Conservation (phyloP, 1,284 basidiomycete species). For the Ceratobasidium papillatum region DNA sequence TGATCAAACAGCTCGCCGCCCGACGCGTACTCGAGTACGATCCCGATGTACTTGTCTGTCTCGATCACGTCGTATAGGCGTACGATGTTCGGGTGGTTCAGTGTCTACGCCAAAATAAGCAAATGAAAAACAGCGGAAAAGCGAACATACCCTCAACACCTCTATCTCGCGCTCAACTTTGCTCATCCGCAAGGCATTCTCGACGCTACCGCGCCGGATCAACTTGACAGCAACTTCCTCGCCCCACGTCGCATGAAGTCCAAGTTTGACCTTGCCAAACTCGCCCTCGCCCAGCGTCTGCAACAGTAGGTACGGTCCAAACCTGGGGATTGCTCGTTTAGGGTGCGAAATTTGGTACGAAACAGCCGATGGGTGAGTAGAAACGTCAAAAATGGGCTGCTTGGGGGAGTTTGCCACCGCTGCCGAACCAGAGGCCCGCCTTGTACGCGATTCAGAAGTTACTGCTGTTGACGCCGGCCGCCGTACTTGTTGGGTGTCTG, state of each 20-base stretch:
- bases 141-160: conserved; percentile 81
- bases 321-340: conserved; percentile 85
- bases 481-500: conserved; percentile 11
- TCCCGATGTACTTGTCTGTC: conserved; percentile 99
- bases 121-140: conserved; percentile 32
- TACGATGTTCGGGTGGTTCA: conserved; percentile 99
- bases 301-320: conserved; percentile 93
- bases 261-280: conserved; percentile 99
- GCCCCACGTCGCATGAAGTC: conserved; percentile 92
- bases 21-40: conserved; percentile 98
- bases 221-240: conserved; percentile 99
- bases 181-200: conserved; percentile 84
- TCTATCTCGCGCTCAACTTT: conserved; percentile 99
- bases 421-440: conserved; percentile 1
- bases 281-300: conserved; percentile 98
- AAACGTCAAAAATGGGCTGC: conserved; percentile 61
- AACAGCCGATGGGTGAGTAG: conserved; percentile 84
- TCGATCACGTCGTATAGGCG: conserved; percentile 98
- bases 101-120: conserved; percentile 62
- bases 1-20: conserved; percentile 99
- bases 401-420: not conserved
- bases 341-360: conserved; percentile 88
- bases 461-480: conserved; percentile 28
- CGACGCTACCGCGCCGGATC: conserved; percentile 92
- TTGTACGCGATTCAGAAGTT: not conserved